A percentile compares a stretch with the other conserved stretches of the same genome.
Evolutionary conservation across 306 rosid genomes (phyloP).

Genomic region (Quercus engelmannii): DNA sequence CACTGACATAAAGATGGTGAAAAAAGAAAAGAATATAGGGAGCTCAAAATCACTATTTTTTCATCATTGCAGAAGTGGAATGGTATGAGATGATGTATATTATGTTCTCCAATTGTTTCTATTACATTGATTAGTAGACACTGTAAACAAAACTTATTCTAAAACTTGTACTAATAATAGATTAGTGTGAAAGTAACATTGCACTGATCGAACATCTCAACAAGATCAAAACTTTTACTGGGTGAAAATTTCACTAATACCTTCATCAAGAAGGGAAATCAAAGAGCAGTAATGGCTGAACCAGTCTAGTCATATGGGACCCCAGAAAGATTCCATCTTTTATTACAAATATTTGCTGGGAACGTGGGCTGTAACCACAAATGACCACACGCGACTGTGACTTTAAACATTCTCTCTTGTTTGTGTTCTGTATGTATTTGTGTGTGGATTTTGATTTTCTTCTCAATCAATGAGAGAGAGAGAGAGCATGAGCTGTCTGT

Average conservation of each 20-base stretch:
- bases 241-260: neutral
- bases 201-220: too few species aligned
- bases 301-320: slow-evolving; percentile 21
- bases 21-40: too few species aligned
- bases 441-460: neutral
- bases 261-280: neutral
- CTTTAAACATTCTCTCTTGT: slow-evolving; percentile 6
- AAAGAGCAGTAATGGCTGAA: neutral
- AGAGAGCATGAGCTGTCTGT: neutral
- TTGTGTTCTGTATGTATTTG: neutral
- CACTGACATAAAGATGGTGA: too few species aligned
- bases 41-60: too few species aligned
- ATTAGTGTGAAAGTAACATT: too few species aligned
- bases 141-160: too few species aligned
- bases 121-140: too few species aligned
- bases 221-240: too few species aligned
- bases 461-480: neutral
- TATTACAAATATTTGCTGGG: slow-evolving; percentile 14
- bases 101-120: too few species aligned
- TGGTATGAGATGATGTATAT: too few species aligned
- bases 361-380: slow-evolving; percentile 36
- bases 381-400: slow-evolving; percentile 23
- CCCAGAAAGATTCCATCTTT: slow-evolving; percentile 22
- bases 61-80: too few species aligned
- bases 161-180: too few species aligned